Percentiles rank a stretch among this genome's conserved stretches.
phyloP scores from a whole-genome alignment of 2,329 filamentous ascomycete species.

The Penicillium sp. region DNA sequence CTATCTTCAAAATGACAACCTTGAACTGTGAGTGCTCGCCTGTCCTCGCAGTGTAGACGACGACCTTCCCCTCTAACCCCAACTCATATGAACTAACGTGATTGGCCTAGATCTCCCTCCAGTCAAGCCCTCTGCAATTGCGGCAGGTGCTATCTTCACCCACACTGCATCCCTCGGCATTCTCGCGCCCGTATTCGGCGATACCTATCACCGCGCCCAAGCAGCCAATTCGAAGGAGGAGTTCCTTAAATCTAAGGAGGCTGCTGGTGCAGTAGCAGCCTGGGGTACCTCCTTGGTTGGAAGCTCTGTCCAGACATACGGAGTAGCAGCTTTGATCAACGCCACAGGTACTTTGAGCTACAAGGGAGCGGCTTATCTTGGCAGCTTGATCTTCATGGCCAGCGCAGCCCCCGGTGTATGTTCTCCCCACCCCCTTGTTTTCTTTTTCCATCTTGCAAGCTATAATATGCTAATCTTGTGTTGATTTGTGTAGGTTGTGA shows the following conservation, averaged over 20 bases:
- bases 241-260: constrained; percentile 88
- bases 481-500: constrained; percentile 57
- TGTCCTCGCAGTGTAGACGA: no score
- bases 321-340: constrained; percentile 83
- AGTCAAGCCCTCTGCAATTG: constrained; percentile 96
- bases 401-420: constrained; percentile 76
- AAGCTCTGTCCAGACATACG: constrained; percentile 80
- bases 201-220: constrained; percentile 89
- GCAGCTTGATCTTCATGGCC: constrained; percentile 81
- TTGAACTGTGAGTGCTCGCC: constrained; percentile 7
- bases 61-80: background rate
- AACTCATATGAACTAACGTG: no score
- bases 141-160: constrained; percentile 90
- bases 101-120: constrained; percentile 57
- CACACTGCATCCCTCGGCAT: constrained; percentile 83
- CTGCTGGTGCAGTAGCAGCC: constrained; percentile 72
- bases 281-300: constrained; percentile 86
- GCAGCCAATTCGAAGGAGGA: constrained; percentile 89
- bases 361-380: constrained; percentile 93
- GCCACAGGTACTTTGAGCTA: constrained; percentile 90
- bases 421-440: constrained; percentile 17
- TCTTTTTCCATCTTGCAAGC: constrained; percentile 10
- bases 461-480: no score
- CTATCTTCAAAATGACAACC: constrained; percentile 7
- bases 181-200: constrained; percentile 80